Conservation (phyloP, 345 rosid species). For the Conringia planisiliqua region DNA sequence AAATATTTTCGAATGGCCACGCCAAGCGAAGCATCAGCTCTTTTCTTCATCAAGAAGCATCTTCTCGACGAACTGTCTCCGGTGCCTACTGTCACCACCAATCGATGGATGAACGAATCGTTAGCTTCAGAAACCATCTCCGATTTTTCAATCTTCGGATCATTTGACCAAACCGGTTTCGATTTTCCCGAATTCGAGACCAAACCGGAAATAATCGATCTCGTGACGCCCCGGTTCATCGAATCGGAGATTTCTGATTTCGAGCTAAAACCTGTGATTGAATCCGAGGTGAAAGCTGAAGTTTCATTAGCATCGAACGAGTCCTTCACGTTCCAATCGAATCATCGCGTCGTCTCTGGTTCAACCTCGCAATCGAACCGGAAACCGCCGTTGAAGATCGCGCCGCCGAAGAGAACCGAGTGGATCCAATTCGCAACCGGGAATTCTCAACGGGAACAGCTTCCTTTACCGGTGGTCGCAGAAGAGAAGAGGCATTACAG, state of each 20-base stretch:
- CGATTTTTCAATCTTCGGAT: conserved; percentile 23
- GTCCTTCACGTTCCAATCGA: conserved; percentile 24
- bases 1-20: conserved; percentile 33
- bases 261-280: neutral
- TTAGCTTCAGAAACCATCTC: conserved; percentile 22
- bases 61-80: conserved; percentile 58
- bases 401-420: conserved; percentile 46
- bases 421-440: conserved; percentile 45
- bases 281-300: conserved; percentile 9
- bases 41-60: conserved; percentile 49
- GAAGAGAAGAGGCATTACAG: conserved; percentile 61
- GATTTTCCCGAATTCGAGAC: conserved; percentile 37
- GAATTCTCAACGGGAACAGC: conserved; percentile 13
- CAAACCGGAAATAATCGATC: conserved; percentile 42
- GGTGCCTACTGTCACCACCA: neutral
- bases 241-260: conserved; percentile 26
- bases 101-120: conserved; percentile 25
- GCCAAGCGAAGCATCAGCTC: conserved; percentile 38
- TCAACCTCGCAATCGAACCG: conserved; percentile 24
- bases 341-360: neutral
- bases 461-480: neutral
- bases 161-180: conserved; percentile 8
- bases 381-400: conserved; percentile 51
- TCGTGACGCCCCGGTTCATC: conserved; percentile 31
- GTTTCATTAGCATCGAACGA: neutral